Percentiles rank a stretch among this genome's conserved stretches.
These are phyloP conservation scores for Isatis tinctoria DNA, from an alignment of 345 rosid species.

Conservation along the genomic window DNA sequence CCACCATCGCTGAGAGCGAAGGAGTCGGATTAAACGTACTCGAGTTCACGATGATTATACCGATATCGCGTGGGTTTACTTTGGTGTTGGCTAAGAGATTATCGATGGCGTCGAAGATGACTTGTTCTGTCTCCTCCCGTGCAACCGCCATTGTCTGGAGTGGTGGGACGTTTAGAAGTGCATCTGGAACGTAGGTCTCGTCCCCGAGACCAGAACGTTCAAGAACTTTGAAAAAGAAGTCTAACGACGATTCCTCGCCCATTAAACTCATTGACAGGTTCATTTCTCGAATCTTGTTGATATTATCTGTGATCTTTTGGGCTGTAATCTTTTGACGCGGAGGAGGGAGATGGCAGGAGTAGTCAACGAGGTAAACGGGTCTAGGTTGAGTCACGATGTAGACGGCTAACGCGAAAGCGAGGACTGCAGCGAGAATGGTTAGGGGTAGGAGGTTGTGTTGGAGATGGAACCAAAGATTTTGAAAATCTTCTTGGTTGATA, in stretches of 20 bases:
- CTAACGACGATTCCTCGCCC: constrained; percentile 42
- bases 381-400: constrained; percentile 61
- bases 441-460: constrained; percentile 51
- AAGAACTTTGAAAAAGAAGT: constrained; percentile 58
- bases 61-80: constrained; percentile 66
- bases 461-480: constrained; percentile 48
- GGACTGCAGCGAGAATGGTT: constrained; percentile 32
- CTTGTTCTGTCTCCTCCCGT: constrained; percentile 81
- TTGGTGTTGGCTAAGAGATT: constrained; percentile 59
- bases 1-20: constrained; percentile 30
- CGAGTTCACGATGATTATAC: constrained; percentile 37
- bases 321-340: constrained; percentile 40
- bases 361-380: constrained; percentile 57
- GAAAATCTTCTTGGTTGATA: constrained; percentile 49
- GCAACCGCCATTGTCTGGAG: constrained; percentile 76
- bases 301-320: constrained; percentile 54
- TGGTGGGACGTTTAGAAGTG: constrained; percentile 60
- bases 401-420: constrained; percentile 45
- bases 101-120: constrained; percentile 77
- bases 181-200: constrained; percentile 66
- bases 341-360: constrained; percentile 80
- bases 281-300: constrained; percentile 48
- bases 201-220: constrained; percentile 89
- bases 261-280: constrained; percentile 38
- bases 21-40: constrained; percentile 29